Evolutionary conservation across 1,284 basidiomycete genomes (phyloP).

Genomic region (Bondarzewia mesenterica): DNA sequence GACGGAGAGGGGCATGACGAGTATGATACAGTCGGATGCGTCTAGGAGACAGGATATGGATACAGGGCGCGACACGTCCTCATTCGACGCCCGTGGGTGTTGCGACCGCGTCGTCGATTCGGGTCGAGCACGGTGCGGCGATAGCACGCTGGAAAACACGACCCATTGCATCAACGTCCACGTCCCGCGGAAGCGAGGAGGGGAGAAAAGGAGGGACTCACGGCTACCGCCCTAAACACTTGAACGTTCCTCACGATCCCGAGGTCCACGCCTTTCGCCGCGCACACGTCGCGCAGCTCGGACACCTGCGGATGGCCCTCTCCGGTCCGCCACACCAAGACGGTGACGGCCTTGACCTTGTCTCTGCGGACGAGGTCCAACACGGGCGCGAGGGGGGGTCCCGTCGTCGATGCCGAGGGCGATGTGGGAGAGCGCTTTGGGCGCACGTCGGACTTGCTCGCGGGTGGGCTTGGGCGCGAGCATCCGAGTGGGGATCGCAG

Average conservation of each 20-base stretch:
- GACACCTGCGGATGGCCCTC: background rate
- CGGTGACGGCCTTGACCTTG: background rate
- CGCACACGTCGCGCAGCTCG: background rate
- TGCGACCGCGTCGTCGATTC: background rate
- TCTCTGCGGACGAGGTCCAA: background rate
- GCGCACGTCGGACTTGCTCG: slow-evolving; percentile 34
- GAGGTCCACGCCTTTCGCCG: background rate
- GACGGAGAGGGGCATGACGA: background rate
- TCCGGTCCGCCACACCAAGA: background rate
- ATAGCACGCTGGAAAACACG: background rate
- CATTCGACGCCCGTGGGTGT: background rate
- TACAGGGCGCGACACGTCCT: background rate
- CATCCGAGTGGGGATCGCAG: slow-evolving; percentile 37
- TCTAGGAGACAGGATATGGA: background rate
- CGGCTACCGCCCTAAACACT: background rate
- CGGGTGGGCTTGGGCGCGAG: slow-evolving; percentile 52
- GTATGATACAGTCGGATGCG: background rate
- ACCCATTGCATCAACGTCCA: background rate
- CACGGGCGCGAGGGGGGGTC: background rate
- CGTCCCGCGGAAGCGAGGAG: background rate
- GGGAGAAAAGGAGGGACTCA: background rate
- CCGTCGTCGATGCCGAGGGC: background rate
- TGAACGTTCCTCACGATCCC: background rate
- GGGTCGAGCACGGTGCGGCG: background rate
- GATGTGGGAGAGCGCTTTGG: background rate